These are phyloP conservation scores for Rhododendron williamsianum DNA, from an alignment of 148 eudicot species.

Conservation along the genomic window DNA sequence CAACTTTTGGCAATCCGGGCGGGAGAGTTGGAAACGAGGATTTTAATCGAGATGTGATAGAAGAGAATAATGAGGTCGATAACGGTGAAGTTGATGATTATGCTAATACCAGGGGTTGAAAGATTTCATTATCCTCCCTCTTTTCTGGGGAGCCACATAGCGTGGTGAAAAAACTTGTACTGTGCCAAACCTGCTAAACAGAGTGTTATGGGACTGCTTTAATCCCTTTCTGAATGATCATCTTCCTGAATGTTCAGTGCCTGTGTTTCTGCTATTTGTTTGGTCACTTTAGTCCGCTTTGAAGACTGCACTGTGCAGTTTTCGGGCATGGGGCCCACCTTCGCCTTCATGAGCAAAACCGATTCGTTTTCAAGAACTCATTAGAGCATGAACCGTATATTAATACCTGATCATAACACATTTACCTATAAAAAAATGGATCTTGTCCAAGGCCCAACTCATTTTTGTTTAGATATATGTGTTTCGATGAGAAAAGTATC, in stretches of 20 bases:
- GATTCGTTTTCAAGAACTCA: too few relatives aligned
- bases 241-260: too few relatives aligned
- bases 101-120: constrained; percentile 14
- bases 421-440: neutral
- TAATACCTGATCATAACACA: too few relatives aligned
- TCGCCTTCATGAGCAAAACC: too few relatives aligned
- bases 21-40: constrained; percentile 27
- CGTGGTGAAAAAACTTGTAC: neutral
- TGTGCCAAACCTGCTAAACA: neutral
- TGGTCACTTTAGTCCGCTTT: too few relatives aligned
- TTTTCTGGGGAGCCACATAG: neutral
- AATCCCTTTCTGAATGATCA: neutral
- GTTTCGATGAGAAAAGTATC: neutral
- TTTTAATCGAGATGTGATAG: constrained; percentile 19
- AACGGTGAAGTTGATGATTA: constrained; percentile 28
- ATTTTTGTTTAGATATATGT: neutral
- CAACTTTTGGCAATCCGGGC: neutral
- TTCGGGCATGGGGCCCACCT: too few relatives aligned
- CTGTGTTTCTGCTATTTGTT: neutral
- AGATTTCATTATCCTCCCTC: neutral
- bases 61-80: constrained; percentile 26
- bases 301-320: too few relatives aligned
- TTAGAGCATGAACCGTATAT: too few relatives aligned
- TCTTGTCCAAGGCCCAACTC: neutral
- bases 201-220: neutral